Base-by-base conservation (phyloP, 306 rosid genomes). In the Inga oerstediana region DNA sequence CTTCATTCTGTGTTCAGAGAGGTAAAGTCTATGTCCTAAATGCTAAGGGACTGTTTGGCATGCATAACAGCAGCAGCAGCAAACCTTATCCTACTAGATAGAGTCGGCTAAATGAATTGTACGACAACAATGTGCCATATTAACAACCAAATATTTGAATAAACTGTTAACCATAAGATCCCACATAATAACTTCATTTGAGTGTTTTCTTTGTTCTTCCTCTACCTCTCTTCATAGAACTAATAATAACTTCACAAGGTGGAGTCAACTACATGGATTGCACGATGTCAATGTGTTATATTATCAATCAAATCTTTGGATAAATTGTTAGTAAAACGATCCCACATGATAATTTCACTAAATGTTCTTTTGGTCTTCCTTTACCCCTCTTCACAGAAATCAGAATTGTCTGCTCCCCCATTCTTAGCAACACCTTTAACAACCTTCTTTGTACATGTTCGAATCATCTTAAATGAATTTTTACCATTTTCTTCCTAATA, bases 1-100 rank as follows among this genome's bases (percentile, higher is more conserved):
- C 98, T 96, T 83, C 99, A 94, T 76, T 84, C 86, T 72, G 86
- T 91, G 69, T 92, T 96, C 84, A 96, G 86, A 86, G 98, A 94
- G 97, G 99, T 96, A 74, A 59, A 62, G 37, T 62, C 37, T 62
- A 27, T 10, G 17, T 10, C 37, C 37, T 62, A 62, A 10, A 62
- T 11, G 4, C 8, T 12, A 27, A 24, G 37, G 37, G 68, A 12
- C 37, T 62, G 19, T 62, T 62, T 62, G 68, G 17, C 12, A 27
- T 24, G 39, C 37, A 11, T 62, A 48, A 17, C 59, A 52, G 1
- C 0, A 22, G 0, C 27, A 51, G 5, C 10, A 19, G 16, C 10
- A 19, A 54, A 15, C 10, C 9, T 54, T 54, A 54, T 19, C 3
- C 16, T 4, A 45, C 4, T 45, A 10, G 43, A 8, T 39, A 17